Evolutionary conservation across 176 grass and related monocot species (phyloP).

Genomic region (Aegilops speltoides): DNA sequence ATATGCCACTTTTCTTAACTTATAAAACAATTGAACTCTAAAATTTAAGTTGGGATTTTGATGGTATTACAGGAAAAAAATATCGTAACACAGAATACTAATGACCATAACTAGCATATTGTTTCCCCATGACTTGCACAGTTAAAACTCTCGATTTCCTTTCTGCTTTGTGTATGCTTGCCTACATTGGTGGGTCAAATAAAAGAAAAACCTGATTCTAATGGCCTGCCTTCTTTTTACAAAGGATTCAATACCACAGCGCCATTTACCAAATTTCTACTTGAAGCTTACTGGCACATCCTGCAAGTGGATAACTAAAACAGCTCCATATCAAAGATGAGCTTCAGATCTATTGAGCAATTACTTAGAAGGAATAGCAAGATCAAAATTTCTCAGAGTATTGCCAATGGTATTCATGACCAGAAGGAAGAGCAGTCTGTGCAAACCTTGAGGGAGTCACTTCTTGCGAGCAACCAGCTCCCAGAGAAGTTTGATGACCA

Average conservation of each 20-base stretch:
- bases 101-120: background rate
- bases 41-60: background rate
- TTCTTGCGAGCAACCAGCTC: slow-evolving; percentile 63
- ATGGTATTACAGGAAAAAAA: background rate
- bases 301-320: slow-evolving; percentile 42
- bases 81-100: background rate
- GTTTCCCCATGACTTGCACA: background rate
- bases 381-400: slow-evolving; percentile 47
- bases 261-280: slow-evolving; percentile 25
- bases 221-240: background rate
- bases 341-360: slow-evolving; percentile 59
- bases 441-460: slow-evolving; percentile 56
- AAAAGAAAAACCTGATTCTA: slow-evolving; percentile 15
- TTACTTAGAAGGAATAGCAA: slow-evolving; percentile 57
- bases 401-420: slow-evolving; percentile 49
- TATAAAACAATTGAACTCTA: background rate
- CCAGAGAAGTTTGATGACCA: slow-evolving; percentile 89
- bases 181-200: slow-evolving; percentile 11
- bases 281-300: slow-evolving; percentile 57
- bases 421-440: slow-evolving; percentile 64
- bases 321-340: slow-evolving; percentile 56
- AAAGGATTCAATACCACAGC: background rate
- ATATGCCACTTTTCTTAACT: background rate
- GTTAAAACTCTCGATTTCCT: background rate
- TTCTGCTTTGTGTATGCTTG: slow-evolving; percentile 14